A percentile compares a stretch with the other conserved stretches of the same genome.
phyloP scores from a whole-genome alignment of 352 stramenopile genomes.

The Elongisporangium undulatum region DNA sequence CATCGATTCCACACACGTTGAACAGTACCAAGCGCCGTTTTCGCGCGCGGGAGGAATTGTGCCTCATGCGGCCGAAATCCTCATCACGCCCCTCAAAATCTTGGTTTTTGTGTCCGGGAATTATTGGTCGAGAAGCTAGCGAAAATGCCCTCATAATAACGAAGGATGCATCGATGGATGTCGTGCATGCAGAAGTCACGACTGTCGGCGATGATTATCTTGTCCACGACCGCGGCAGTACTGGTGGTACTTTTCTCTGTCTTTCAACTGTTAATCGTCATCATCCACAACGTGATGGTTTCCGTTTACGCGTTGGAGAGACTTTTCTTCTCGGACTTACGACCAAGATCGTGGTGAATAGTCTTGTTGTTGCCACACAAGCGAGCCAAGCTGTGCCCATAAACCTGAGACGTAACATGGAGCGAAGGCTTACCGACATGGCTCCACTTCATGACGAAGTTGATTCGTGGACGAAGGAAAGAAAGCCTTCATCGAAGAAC shows the following conservation, averaged over 20 bases:
- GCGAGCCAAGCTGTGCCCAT: not conserved
- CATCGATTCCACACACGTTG: not conserved
- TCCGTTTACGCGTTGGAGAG: slow-evolving; percentile 46
- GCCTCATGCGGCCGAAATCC: slow-evolving; percentile 36
- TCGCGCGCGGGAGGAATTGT: slow-evolving; percentile 50
- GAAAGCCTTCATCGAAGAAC: not conserved
- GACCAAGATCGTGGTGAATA: slow-evolving; percentile 29
- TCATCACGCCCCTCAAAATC: slow-evolving; percentile 32
- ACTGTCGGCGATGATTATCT: slow-evolving; percentile 64
- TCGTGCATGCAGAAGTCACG: slow-evolving; percentile 53
- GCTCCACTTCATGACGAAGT: not conserved
- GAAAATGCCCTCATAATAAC: slow-evolving; percentile 46
- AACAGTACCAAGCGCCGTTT: slow-evolving; percentile 16
- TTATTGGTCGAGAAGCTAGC: slow-evolving; percentile 51
- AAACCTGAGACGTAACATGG: not conserved
- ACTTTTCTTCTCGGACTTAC: slow-evolving; percentile 38
- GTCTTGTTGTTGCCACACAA: slow-evolving; percentile 14
- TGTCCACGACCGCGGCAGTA: slow-evolving; percentile 41
- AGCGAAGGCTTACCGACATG: not conserved
- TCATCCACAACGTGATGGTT: slow-evolving; percentile 65
- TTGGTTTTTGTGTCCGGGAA: slow-evolving; percentile 56
- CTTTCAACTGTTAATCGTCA: slow-evolving; percentile 64
- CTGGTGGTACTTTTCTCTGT: slow-evolving; percentile 58
- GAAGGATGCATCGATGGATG: slow-evolving; percentile 60
- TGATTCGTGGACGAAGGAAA: slow-evolving; percentile 4